Base-by-base conservation (phyloP, 805 yeast species). In the Wickerhamiella musiphila region DNA sequence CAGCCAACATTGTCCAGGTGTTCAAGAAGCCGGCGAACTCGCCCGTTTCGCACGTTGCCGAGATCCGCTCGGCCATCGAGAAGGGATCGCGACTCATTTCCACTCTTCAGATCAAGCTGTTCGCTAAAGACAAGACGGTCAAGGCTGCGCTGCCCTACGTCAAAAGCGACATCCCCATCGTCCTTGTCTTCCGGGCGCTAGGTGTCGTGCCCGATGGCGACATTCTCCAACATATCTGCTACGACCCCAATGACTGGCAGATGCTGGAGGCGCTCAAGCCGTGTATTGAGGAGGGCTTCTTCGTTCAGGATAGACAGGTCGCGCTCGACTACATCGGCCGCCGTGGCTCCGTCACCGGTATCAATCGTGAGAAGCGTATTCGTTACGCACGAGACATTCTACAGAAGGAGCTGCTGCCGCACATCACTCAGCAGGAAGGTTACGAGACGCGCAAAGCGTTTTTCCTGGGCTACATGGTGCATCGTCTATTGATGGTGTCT, bases 151-250 rank as follows among this genome's bases (percentile, higher is more conserved):
- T 90, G 44, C 99, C 99, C 1, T 90, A 90, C 51, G 86, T 90
- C 46, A 82, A 84, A 53, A 90, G 84, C 46, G 99, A 90, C 55
- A 78, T 90, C 37, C 99, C 99, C 28, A 84, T 90, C 47, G 94
- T 90, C 18, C 77, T 90, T 53, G 94, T 90, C 15, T 90, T 90
- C 59, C 70, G 99, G 63, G 99, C 99, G 8, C 65, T 90, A 38
- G 99, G 99, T 45, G 90, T 90, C 30, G 94, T 90, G 15, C 96
- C 96, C 25, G 99, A 90, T 62, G 98, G 99, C 55, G 99, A 90
- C 60, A 90, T 90, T 49, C 64, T 90, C 51, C 95, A 90, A 58
- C 98, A 90, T 57, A 90, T 90, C 37, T 90, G 98, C 61, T 90
- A 86, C 57, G 99, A 90, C 57, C 83, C 82, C 38, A 78, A 76